phyloP scores from a whole-genome alignment of 208 protist species.

The Trypanosoma rangeli region DNA sequence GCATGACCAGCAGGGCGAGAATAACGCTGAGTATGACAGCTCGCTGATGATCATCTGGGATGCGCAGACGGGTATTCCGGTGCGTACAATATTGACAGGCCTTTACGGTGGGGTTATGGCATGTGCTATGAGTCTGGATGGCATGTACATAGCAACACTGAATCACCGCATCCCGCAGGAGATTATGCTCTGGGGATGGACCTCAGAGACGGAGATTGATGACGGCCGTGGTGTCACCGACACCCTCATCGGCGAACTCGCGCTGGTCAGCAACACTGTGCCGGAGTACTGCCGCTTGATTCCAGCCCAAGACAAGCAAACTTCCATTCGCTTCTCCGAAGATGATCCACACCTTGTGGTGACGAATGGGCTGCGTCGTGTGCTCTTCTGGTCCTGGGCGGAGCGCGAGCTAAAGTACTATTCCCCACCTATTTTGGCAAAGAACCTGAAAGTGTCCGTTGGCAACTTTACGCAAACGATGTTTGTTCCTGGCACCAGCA shows the following conservation, averaged over 20 bases:
- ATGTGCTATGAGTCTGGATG: slow-evolving; percentile 90
- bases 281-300: slow-evolving; percentile 76
- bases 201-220: slow-evolving; percentile 25
- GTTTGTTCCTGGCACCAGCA: slow-evolving; percentile 81
- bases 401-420: slow-evolving; percentile 87
- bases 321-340: slow-evolving; percentile 76
- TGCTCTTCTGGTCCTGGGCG: slow-evolving; percentile 92
- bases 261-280: slow-evolving; percentile 25
- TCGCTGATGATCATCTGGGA: slow-evolving; percentile 95
- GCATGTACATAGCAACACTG: slow-evolving; percentile 89
- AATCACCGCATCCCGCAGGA: slow-evolving; percentile 79
- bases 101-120: slow-evolving; percentile 83
- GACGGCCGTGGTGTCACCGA: slow-evolving; percentile 11
- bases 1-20: slow-evolving; percentile 15
- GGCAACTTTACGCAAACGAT: slow-evolving; percentile 91
- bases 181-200: slow-evolving; percentile 94
- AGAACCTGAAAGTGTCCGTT: slow-evolving; percentile 80
- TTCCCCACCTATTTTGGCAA: slow-evolving; percentile 76
- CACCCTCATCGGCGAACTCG: slow-evolving; percentile 11
- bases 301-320: slow-evolving; percentile 85
- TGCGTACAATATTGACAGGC: slow-evolving; percentile 77
- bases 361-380: slow-evolving; percentile 86
- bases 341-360: slow-evolving; percentile 81
- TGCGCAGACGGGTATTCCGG: slow-evolving; percentile 69
- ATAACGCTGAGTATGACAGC: slow-evolving; percentile 5